These are phyloP conservation scores for Puccinia brachypodii DNA, from an alignment of 1,284 basidiomycete species.

Conservation along the genomic window DNA sequence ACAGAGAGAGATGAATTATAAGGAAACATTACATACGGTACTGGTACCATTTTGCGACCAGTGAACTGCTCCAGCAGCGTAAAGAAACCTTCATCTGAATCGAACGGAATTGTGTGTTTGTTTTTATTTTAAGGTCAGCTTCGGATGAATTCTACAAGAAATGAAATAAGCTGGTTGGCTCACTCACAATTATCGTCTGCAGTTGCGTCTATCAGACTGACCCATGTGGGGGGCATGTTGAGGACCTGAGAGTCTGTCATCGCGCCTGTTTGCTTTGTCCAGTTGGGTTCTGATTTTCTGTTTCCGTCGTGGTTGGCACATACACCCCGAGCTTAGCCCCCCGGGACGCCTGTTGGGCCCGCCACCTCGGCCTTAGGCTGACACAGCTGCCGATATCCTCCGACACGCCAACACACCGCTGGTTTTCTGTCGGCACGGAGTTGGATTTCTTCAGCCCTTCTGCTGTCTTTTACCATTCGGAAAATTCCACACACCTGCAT, in stretches of 20 bases:
- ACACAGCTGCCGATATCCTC: too few relatives aligned
- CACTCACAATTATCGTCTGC: conserved; percentile 16
- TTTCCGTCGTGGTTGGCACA: not conserved
- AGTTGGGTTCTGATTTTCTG: not conserved
- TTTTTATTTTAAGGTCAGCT: not conserved
- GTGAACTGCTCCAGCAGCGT: conserved; percentile 22
- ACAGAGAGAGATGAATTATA: not conserved
- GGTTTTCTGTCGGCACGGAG: too few relatives aligned
- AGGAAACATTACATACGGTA: not conserved
- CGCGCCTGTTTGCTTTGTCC: not conserved
- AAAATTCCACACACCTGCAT: too few relatives aligned
- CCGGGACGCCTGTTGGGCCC: too few relatives aligned
- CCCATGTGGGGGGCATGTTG: conserved; percentile 14
- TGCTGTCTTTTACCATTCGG: too few relatives aligned
- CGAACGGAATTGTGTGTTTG: not conserved
- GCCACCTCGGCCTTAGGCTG: too few relatives aligned
- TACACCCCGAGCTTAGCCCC: too few relatives aligned
- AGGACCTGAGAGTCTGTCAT: not conserved
- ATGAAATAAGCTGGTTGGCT: not conserved
- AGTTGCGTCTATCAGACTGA: not conserved
- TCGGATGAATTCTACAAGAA: not conserved
- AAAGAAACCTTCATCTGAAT: conserved; percentile 34
- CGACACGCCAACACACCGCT: too few relatives aligned
- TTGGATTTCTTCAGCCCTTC: too few relatives aligned
- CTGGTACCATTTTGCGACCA: conserved; percentile 26